Base-by-base conservation (phyloP, 2,329 filamentous ascomycete genomes). In the Pleoardoris graminearum region DNA sequence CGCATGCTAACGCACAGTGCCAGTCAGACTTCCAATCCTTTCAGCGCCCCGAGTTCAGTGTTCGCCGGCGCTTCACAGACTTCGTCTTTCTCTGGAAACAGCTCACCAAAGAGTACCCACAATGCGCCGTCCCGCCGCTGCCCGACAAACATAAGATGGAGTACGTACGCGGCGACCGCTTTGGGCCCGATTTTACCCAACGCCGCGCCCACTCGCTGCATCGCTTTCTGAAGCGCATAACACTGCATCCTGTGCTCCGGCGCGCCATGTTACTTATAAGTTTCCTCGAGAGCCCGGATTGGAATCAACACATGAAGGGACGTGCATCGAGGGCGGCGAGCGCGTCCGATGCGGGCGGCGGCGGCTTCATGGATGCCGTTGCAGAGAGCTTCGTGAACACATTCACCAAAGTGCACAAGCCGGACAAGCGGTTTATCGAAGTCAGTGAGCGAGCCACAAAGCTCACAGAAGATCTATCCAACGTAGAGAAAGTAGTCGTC, bases 71-170 rank as follows among this genome's bases (percentile, higher is more conserved):
- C 68, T 99, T 97, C 77, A 97, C 93, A 63, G 94, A 99, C 77
- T 99, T 99, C 71, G 88, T 95, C 63, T 99, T 96, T 73, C 85
- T 99, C 57, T 97, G 90, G 79, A 97, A 96, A 76, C 87, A 90
- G 27, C 85, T 99, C 46, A 86, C 82, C 58, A 87, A 86, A 70
- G 92, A 97, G 72, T 97, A 91, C 67, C 90, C 91, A 54, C 90
- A 91, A 77, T 90, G 89, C 74, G 94, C 94, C 42, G 90, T 99
- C 3, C 94, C 94, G 25, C 94, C 94, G 41, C 81, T 99, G 48
- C 94, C 94, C 48, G 94, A 97, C 77, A 99, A 97, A 81, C 93
- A 97, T 80, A 95, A 95, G 76, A 96, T 99, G 90, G 91, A 96
- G 70, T 97, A 97, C 70, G 94, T 97, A 46, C 89, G 92, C 30